Percentiles rank a stretch among this genome's conserved stretches.
Evolutionary conservation across 768 basidiomycete genomes (phyloP).

Genomic region (Suillus alpinus): DNA sequence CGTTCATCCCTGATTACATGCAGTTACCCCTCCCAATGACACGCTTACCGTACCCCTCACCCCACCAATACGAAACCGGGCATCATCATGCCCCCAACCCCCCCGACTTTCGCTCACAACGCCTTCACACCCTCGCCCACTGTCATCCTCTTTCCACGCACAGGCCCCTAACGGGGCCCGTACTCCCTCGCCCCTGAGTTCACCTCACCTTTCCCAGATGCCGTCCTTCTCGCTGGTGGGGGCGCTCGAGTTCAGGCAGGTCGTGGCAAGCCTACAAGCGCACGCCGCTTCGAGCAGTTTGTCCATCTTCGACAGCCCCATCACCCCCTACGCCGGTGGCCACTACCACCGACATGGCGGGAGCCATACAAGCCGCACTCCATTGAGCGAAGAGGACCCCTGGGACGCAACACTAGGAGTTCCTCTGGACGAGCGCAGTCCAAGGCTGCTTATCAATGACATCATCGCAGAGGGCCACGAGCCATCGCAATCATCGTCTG

Average conservation of each 20-base stretch:
- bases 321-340: slow-evolving; percentile 74
- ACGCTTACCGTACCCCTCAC: slow-evolving; percentile 18
- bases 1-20: slow-evolving; percentile 4
- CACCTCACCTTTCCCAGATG: slow-evolving; percentile 46
- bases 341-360: slow-evolving; percentile 54
- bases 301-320: slow-evolving; percentile 59
- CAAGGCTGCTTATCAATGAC: slow-evolving; percentile 30
- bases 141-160: slow-evolving; percentile 2
- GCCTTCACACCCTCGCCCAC: slow-evolving; percentile 35
- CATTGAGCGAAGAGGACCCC: slow-evolving; percentile 38
- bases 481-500: slow-evolving; percentile 1
- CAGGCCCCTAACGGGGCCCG: slow-evolving; percentile 30
- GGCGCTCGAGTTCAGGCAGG: slow-evolving; percentile 92
- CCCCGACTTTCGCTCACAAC: slow-evolving; percentile 40
- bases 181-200: slow-evolving; percentile 48
- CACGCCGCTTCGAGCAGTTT: slow-evolving; percentile 63
- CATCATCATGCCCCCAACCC: slow-evolving; percentile 34
- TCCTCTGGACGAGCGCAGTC: slow-evolving; percentile 51
- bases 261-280: slow-evolving; percentile 75
- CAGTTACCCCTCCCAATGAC: slow-evolving; percentile 10
- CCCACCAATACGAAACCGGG: slow-evolving; percentile 39
- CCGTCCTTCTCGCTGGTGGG: slow-evolving; percentile 91
- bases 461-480: slow-evolving; percentile 16
- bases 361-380: slow-evolving; percentile 31
- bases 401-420: slow-evolving; percentile 51